phyloP scores from a whole-genome alignment of 108 stramenopile genomes.

The Fragilariopsis cylindrus region DNA sequence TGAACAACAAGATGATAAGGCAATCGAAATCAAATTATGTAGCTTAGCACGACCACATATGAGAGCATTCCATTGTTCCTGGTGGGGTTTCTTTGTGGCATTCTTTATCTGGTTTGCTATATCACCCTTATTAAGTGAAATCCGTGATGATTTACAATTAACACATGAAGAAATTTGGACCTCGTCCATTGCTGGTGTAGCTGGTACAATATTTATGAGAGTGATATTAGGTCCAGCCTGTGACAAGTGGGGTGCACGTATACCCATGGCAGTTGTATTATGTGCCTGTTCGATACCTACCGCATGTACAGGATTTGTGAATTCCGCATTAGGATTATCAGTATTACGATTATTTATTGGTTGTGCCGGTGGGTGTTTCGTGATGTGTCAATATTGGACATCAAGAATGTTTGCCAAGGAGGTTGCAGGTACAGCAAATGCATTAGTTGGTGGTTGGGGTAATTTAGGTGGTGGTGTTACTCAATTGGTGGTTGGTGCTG shows the following conservation, averaged over 20 bases:
- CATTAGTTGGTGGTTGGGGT: constrained; percentile 89
- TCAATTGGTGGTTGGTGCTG: constrained; percentile 70
- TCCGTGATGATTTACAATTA: constrained; percentile 57
- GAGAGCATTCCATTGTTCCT: constrained; percentile 86
- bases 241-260: constrained; percentile 80
- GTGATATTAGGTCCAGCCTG: constrained; percentile 71
- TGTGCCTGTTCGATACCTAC: constrained; percentile 71
- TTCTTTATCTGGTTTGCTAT: constrained; percentile 93
- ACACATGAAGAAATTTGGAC: constrained; percentile 77
- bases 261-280: constrained; percentile 65
- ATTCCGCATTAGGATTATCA: constrained; percentile 63
- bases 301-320: constrained; percentile 76
- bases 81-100: constrained; percentile 72
- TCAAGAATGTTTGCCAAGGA: constrained; percentile 85
- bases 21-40: constrained; percentile 62
- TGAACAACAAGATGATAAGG: constrained; percentile 76
- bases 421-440: constrained; percentile 90
- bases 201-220: constrained; percentile 71
- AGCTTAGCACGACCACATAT: constrained; percentile 78
- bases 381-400: constrained; percentile 92
- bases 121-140: constrained; percentile 81
- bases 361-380: constrained; percentile 83
- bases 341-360: constrained; percentile 82
- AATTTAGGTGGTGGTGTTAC: constrained; percentile 91
- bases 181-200: constrained; percentile 73